Evolutionary conservation across 768 basidiomycete species (phyloP).

Genomic region (Mycena albidolilacea): DNA sequence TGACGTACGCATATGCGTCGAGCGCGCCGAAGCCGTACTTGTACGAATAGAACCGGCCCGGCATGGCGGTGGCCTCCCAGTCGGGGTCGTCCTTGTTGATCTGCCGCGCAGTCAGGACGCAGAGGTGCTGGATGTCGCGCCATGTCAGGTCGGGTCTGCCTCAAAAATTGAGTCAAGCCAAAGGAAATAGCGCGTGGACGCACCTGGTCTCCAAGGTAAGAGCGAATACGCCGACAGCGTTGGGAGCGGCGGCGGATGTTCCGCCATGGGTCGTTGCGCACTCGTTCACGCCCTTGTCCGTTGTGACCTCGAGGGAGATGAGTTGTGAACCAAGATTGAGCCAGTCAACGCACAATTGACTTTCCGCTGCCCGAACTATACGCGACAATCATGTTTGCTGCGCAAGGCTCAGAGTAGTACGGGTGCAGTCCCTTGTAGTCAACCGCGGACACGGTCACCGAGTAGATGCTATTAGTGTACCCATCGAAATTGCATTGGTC

Average conservation of each 20-base stretch:
- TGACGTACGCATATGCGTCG: slow-evolving; percentile 87
- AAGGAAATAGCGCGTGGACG: slow-evolving; percentile 31
- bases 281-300: slow-evolving; percentile 88
- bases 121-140: slow-evolving; percentile 58
- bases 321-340: slow-evolving; percentile 33
- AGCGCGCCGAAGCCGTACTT: slow-evolving; percentile 97
- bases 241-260: slow-evolving; percentile 97
- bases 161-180: slow-evolving; percentile 21
- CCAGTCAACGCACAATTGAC: slow-evolving; percentile 80
- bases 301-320: slow-evolving; percentile 80
- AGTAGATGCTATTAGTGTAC: slow-evolving; percentile 98
- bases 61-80: slow-evolving; percentile 75
- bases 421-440: slow-evolving; percentile 94
- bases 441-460: slow-evolving; percentile 95
- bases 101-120: slow-evolving; percentile 68
- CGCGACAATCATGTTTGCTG: slow-evolving; percentile 96
- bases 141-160: slow-evolving; percentile 83
- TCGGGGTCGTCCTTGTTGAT: slow-evolving; percentile 80
- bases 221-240: slow-evolving; percentile 94
- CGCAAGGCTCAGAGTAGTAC: slow-evolving; percentile 97
- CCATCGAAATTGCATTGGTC: slow-evolving; percentile 99
- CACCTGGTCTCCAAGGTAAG: slow-evolving; percentile 91
- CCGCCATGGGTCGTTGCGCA: slow-evolving; percentile 93
- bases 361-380: slow-evolving; percentile 96
- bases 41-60: slow-evolving; percentile 71